Conservation (phyloP, 306 rosid genomes). For the Fagus sylvatica region DNA sequence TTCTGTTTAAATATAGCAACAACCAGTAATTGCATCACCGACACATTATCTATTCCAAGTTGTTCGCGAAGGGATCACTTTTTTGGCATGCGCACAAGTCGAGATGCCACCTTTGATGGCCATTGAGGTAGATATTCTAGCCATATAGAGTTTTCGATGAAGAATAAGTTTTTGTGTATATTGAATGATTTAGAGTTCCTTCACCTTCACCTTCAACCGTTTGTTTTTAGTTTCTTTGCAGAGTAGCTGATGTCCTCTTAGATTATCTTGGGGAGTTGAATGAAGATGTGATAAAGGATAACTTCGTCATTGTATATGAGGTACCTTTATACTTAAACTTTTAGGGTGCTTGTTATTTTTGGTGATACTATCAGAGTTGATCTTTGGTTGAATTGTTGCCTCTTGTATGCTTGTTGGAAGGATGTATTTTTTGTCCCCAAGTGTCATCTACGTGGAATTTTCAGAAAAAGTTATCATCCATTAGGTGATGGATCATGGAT, state of each 20-base stretch:
- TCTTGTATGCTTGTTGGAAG: neutral
- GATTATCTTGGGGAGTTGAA: slow-evolving; percentile 90
- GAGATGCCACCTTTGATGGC: slow-evolving; percentile 99
- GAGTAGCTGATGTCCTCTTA: slow-evolving; percentile 90
- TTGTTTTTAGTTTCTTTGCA: slow-evolving; percentile 82
- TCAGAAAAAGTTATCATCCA: neutral
- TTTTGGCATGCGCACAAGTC: slow-evolving; percentile 94
- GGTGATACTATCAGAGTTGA: neutral
- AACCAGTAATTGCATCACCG: slow-evolving; percentile 91
- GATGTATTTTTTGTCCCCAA: neutral
- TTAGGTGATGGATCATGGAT: neutral
- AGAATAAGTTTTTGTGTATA: neutral
- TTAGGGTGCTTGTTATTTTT: slow-evolving; percentile 1
- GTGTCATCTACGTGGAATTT: neutral
- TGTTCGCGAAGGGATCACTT: slow-evolving; percentile 83
- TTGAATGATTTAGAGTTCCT: neutral
- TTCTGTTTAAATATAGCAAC: slow-evolving; percentile 48
- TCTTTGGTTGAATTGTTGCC: neutral
- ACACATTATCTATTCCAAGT: slow-evolving; percentile 96
- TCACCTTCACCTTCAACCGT: slow-evolving; percentile 34
- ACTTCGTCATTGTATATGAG: slow-evolving; percentile 89
- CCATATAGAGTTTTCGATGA: neutral
- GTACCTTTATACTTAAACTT: slow-evolving; percentile 31
- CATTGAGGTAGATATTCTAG: slow-evolving; percentile 61
- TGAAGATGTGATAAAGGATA: slow-evolving; percentile 86